Percentiles rank a stretch among this genome's conserved stretches.
phyloP scores from a whole-genome alignment of 1,284 basidiomycete species.

The Flammula alnicola region DNA sequence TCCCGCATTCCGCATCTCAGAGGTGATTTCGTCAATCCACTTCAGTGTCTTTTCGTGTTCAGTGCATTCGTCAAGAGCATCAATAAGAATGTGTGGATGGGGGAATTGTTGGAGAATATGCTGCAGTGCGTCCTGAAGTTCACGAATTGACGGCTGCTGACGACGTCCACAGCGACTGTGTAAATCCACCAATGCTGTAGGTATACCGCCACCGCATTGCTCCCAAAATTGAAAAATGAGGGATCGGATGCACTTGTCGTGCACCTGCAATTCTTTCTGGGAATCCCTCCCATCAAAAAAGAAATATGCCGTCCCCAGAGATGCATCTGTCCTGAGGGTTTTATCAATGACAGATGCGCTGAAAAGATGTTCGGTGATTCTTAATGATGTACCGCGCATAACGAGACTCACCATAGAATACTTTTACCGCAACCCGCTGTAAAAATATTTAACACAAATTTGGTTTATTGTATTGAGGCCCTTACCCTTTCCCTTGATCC shows the following conservation, averaged over 20 bases:
- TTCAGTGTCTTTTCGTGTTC: background rate
- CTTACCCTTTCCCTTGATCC: slow-evolving; percentile 8
- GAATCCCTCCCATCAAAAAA: slow-evolving; percentile 13
- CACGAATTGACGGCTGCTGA: background rate
- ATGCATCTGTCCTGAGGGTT: background rate
- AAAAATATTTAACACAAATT: background rate
- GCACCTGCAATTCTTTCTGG: slow-evolving; percentile 5
- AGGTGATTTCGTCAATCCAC: background rate
- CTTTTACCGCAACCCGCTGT: background rate
- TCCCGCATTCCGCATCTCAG: background rate
- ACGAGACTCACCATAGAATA: background rate
- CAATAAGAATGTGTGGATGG: slow-evolving; percentile 5
- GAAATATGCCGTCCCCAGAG: background rate
- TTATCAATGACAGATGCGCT: background rate
- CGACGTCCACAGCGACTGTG: background rate
- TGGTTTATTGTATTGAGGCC: too few relatives aligned
- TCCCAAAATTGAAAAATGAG: slow-evolving; percentile 6
- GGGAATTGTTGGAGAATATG: background rate
- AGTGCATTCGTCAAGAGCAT: slow-evolving; percentile 12
- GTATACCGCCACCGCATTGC: background rate
- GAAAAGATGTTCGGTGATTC: background rate
- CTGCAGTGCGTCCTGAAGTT: background rate
- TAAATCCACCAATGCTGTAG: background rate
- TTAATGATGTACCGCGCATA: too few relatives aligned
- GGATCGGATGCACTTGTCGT: slow-evolving; percentile 11